These are phyloP conservation scores for Incumbomyces lentus DNA, from an alignment of 2,329 filamentous ascomycete genomes.

Conservation along the genomic window DNA sequence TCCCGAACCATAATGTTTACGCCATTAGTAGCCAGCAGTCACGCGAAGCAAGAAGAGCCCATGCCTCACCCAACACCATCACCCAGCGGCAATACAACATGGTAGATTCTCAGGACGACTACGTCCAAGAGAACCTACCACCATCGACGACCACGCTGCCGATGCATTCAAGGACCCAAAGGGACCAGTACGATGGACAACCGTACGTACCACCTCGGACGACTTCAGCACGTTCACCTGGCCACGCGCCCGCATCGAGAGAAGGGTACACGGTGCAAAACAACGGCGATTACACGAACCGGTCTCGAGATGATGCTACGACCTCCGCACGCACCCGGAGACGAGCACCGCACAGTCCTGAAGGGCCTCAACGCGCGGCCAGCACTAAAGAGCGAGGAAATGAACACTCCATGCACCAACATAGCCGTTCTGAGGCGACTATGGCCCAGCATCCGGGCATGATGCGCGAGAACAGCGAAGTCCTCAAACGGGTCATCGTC, in stretches of 20 bases:
- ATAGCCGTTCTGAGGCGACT: slow-evolving; percentile 29
- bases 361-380: slow-evolving; percentile 34
- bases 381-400: slow-evolving; percentile 33
- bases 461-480: slow-evolving; percentile 66
- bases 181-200: slow-evolving; percentile 47
- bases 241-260: slow-evolving; percentile 29
- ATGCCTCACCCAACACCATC: background rate
- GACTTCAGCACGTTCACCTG: slow-evolving; percentile 51
- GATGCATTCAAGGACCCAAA: slow-evolving; percentile 24
- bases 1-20: slow-evolving; percentile 4
- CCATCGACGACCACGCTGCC: background rate
- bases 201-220: slow-evolving; percentile 70
- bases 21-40: slow-evolving; percentile 6
- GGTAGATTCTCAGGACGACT: background rate
- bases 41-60: slow-evolving; percentile 4
- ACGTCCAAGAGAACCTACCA: background rate
- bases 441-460: slow-evolving; percentile 29
- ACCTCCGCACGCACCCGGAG: slow-evolving; percentile 35
- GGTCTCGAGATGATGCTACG: slow-evolving; percentile 26
- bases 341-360: slow-evolving; percentile 37
- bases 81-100: slow-evolving; percentile 1
- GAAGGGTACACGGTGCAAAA: slow-evolving; percentile 29
- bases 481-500: slow-evolving; percentile 66
- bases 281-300: slow-evolving; percentile 32
- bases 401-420: slow-evolving; percentile 25